Conservation (phyloP, 108 stramenopile species). For the Fistulifera pelliculosa region DNA sequence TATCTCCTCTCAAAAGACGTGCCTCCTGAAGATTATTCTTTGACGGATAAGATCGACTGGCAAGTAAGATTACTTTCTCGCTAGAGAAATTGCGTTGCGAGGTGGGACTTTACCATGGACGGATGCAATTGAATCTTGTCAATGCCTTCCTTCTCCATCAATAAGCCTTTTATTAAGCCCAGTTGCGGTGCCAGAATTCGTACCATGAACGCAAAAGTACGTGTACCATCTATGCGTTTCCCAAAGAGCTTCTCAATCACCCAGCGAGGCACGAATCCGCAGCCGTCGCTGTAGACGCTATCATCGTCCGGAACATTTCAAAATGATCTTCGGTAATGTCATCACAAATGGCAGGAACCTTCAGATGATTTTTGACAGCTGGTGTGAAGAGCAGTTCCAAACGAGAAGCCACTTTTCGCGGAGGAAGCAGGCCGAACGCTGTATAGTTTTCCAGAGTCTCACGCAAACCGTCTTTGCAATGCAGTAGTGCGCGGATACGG, state of each 20-base stretch:
- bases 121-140: constrained; percentile 26
- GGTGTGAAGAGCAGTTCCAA: constrained; percentile 19
- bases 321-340: neutral
- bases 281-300: neutral
- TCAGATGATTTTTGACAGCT: constrained; percentile 1
- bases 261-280: neutral
- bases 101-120: constrained; percentile 23
- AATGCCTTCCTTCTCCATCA: constrained; percentile 18
- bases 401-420: constrained; percentile 18
- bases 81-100: too few species aligned
- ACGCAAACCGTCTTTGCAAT: too few species aligned
- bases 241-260: constrained; percentile 4
- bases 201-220: constrained; percentile 5
- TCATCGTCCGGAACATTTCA: neutral
- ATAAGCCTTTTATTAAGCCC: constrained; percentile 14
- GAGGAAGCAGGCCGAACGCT: constrained; percentile 3
- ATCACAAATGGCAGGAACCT: too few species aligned
- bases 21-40: constrained; percentile 9
- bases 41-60: constrained; percentile 4
- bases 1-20: neutral
- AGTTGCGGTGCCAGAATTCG: neutral
- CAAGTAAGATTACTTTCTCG: too few species aligned
- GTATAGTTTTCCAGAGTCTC: too few species aligned
- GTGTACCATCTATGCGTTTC: constrained; percentile 20
- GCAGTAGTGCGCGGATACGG: too few species aligned